A percentile compares a stretch with the other conserved stretches of the same genome.
phyloP scores from a whole-genome alignment of 768 basidiomycete species.

The Suillus sp. region DNA sequence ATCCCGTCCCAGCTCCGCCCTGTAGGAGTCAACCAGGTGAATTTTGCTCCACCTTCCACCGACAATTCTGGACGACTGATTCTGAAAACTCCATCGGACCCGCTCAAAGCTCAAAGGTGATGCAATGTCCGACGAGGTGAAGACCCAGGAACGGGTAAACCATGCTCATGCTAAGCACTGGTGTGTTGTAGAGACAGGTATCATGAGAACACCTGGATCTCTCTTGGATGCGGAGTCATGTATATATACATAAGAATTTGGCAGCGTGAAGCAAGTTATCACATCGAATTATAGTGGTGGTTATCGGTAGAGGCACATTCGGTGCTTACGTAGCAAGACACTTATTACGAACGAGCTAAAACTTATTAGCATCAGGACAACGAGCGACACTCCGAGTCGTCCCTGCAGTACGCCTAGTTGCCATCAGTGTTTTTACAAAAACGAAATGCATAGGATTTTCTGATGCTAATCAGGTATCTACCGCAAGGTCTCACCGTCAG shows the following conservation, averaged over 20 bases:
- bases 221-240: conserved; percentile 50
- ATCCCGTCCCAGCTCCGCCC: conserved; percentile 60
- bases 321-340: not conserved
- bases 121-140: conserved; percentile 46
- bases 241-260: conserved; percentile 44
- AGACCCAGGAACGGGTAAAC: conserved; percentile 51
- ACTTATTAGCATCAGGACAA: too few species aligned
- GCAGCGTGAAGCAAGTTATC: conserved; percentile 45
- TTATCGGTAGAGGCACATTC: not conserved
- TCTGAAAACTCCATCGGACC: conserved; percentile 50
- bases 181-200: conserved; percentile 51
- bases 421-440: too few species aligned
- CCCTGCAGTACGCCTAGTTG: too few species aligned
- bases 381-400: too few species aligned
- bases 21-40: conserved; percentile 58
- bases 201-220: conserved; percentile 42
- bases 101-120: conserved; percentile 50
- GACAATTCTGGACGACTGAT: conserved; percentile 54
- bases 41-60: conserved; percentile 52
- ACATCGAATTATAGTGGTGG: conserved; percentile 20
- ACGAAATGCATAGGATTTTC: too few species aligned
- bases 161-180: conserved; percentile 45
- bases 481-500: too few species aligned
- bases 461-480: too few species aligned
- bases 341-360: not conserved